Conservation (phyloP, 805 yeast species). For the Barnettozyma botsteinii region DNA sequence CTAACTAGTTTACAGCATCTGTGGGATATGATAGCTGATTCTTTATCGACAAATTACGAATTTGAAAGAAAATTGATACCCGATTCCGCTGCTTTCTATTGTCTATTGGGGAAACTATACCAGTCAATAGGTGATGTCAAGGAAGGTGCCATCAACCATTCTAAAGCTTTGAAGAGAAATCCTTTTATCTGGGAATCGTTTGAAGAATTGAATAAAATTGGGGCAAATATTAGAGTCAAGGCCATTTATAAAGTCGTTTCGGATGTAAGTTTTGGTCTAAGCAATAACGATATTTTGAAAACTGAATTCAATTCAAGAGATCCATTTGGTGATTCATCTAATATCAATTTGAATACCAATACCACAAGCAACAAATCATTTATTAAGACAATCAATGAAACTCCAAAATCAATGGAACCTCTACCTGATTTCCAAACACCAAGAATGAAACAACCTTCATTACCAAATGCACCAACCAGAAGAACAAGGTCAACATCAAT, state of each 20-base stretch:
- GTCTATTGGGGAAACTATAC: slow-evolving; percentile 66
- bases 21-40: slow-evolving; percentile 28
- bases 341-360: slow-evolving; percentile 8
- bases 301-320: slow-evolving; percentile 18
- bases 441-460: slow-evolving; percentile 29
- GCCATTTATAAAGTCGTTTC: slow-evolving; percentile 37
- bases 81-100: slow-evolving; percentile 62
- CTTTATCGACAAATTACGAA: slow-evolving; percentile 32
- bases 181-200: slow-evolving; percentile 87
- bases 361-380: slow-evolving; percentile 12
- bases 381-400: slow-evolving; percentile 14
- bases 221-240: slow-evolving; percentile 61
- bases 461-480: slow-evolving; percentile 37
- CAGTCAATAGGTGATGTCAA: slow-evolving; percentile 50
- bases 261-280: slow-evolving; percentile 14
- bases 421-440: slow-evolving; percentile 36
- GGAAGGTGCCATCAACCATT: slow-evolving; percentile 61
- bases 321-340: slow-evolving; percentile 25
- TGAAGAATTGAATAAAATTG: slow-evolving; percentile 64
- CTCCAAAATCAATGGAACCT: slow-evolving; percentile 14
- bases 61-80: slow-evolving; percentile 39
- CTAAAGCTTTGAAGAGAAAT: slow-evolving; percentile 63
- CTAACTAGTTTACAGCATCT: slow-evolving; percentile 33
- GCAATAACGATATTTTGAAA: slow-evolving; percentile 2
- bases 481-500: slow-evolving; percentile 25